Evolutionary conservation across 805 yeast species (phyloP).

Genomic region (Metschnikowia henanensis): DNA sequence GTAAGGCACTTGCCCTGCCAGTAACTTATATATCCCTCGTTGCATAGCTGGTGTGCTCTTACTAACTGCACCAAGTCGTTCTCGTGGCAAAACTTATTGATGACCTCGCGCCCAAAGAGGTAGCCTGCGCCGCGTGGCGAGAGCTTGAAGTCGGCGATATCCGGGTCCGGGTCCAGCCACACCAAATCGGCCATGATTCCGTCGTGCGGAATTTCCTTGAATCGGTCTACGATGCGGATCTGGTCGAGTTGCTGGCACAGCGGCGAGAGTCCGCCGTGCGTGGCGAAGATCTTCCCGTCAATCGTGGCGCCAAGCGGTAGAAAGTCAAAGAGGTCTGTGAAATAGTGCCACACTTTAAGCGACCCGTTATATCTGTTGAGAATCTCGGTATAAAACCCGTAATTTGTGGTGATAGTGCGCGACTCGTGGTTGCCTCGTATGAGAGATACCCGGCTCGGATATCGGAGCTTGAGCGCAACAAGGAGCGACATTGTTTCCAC

Average conservation of each 20-base stretch:
- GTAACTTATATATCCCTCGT: constrained; percentile 91
- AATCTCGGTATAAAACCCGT: constrained; percentile 96
- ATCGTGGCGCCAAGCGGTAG: constrained; percentile 65
- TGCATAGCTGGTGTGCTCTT: constrained; percentile 95
- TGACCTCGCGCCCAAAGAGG: constrained; percentile 90
- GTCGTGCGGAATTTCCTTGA: constrained; percentile 95
- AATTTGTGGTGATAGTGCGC: constrained; percentile 93
- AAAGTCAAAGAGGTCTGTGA: constrained; percentile 93
- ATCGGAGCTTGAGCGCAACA: constrained; percentile 80
- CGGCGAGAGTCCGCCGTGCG: constrained; percentile 97
- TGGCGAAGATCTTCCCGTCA: constrained; percentile 87
- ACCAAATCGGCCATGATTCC: constrained; percentile 99
- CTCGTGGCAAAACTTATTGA: constrained; percentile 76
- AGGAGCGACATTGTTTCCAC: constrained; percentile 89
- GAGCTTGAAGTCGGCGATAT: constrained; percentile 73
- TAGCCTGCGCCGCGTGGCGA: constrained; percentile 98
- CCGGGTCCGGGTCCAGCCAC: constrained; percentile 95
- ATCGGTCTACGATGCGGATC: constrained; percentile 84
- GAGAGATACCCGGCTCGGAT: constrained; percentile 77
- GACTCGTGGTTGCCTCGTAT: constrained; percentile 97
- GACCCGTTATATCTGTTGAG: constrained; percentile 78
- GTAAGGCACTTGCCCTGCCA: constrained; percentile 92
- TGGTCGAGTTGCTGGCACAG: constrained; percentile 93
- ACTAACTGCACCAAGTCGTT: constrained; percentile 80
- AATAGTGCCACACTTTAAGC: constrained; percentile 77